These are phyloP conservation scores for Daldinia caldariorum DNA, from an alignment of 495 filamentous ascomycete genomes.

Conservation along the genomic window DNA sequence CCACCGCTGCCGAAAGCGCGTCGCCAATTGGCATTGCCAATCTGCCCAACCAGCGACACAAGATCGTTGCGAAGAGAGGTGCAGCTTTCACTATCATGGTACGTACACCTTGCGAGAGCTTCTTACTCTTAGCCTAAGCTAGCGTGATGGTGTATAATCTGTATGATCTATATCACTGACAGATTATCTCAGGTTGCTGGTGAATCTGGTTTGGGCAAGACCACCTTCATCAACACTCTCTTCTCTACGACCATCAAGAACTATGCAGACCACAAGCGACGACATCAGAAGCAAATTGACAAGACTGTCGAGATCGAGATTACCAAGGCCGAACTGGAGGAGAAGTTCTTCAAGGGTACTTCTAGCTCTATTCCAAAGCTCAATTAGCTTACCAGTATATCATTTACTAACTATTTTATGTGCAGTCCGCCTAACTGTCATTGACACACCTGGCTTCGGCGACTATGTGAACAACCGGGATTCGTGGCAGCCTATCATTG, in stretches of 20 bases:
- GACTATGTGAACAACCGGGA: conserved; percentile 99
- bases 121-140: neutral
- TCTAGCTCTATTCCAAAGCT: conserved; percentile 14
- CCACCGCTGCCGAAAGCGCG: conserved; percentile 82
- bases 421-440: conserved; percentile 94
- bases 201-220: conserved; percentile 98
- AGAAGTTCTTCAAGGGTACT: conserved; percentile 99
- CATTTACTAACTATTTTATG: conserved; percentile 26
- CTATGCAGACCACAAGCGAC: conserved; percentile 98
- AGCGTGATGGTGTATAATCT: conserved; percentile 7
- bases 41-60: conserved; percentile 97
- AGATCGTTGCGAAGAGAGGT: conserved; percentile 99
- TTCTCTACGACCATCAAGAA: conserved; percentile 99
- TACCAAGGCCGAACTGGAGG: conserved; percentile 98
- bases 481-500: conserved; percentile 99
- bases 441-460: conserved; percentile 98
- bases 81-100: conserved; percentile 99
- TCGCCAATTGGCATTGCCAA: conserved; percentile 99
- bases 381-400: neutral
- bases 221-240: conserved; percentile 99
- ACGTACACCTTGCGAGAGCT: conserved; percentile 37
- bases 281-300: conserved; percentile 98
- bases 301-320: conserved; percentile 99
- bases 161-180: conserved; percentile 48
- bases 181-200: conserved; percentile 80